phyloP scores from a whole-genome alignment of 2,329 filamentous ascomycete genomes.

The Ceratocystis destructans region DNA sequence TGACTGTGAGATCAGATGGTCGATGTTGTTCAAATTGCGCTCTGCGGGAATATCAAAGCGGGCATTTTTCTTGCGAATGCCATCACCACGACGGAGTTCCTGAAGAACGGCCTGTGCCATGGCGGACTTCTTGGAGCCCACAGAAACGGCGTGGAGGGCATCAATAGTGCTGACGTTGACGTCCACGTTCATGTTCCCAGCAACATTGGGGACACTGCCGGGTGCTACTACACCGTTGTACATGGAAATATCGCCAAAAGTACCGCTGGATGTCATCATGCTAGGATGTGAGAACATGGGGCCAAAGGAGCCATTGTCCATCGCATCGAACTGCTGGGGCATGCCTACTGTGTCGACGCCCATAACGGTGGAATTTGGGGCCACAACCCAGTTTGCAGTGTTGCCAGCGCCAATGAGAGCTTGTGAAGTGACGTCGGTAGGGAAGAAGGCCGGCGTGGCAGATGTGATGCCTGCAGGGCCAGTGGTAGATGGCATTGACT shows the following conservation, averaged over 20 bases:
- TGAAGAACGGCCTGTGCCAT: conserved; percentile 26
- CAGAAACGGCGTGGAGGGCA: conserved; percentile 40
- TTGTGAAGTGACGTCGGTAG: neutral
- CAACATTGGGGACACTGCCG: conserved; percentile 24
- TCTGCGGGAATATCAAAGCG: conserved; percentile 94
- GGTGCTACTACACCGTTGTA: conserved; percentile 37
- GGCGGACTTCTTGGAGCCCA: conserved; percentile 35
- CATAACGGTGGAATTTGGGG: neutral
- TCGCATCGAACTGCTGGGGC: conserved; percentile 49
- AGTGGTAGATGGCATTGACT: conserved; percentile 49
- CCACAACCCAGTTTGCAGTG: conserved; percentile 46
- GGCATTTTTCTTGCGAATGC: conserved; percentile 97
- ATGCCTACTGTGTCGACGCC: conserved; percentile 48
- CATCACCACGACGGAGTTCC: conserved; percentile 63
- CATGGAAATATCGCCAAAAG: conserved; percentile 41
- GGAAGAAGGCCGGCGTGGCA: neutral
- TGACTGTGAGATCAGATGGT: conserved; percentile 76
- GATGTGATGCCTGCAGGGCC: conserved; percentile 25
- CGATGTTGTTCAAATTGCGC: conserved; percentile 86
- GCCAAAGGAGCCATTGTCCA: conserved; percentile 40
- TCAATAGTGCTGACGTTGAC: conserved; percentile 31
- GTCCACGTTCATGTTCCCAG: conserved; percentile 25
- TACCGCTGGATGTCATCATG: conserved; percentile 36
- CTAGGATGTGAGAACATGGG: conserved; percentile 40
- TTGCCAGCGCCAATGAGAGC: conserved; percentile 29